Base-by-base conservation (phyloP, 768 basidiomycete species). In the Amanita polypyramis region DNA sequence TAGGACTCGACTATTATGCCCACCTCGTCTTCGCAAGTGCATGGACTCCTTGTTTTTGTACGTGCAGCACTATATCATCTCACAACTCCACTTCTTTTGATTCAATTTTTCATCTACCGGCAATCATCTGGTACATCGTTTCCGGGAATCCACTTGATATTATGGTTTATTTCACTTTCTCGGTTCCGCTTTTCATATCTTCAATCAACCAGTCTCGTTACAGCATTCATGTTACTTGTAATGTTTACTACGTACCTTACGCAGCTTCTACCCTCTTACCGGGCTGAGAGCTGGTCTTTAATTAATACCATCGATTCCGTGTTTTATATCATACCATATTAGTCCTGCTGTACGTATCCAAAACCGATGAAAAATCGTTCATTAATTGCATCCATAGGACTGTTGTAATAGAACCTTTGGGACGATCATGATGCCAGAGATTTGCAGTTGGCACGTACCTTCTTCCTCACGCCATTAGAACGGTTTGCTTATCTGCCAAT, bases 1-100 rank as follows among this genome's bases (percentile, higher is more conserved):
- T 60, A 65, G 56, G 68, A 56, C 52, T 17, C 4, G 23, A 11
- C 11, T 12, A 25, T 19, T 29, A 33, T 29, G 20, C 19, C 25
- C 14, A 12, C 27, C 37, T 27, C 25, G 25, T 27, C 15, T 15
- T 35, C 19, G 17, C 20, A 5, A 14, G 9, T 36, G 35, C 44
- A 25, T 45, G 40, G n/a, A 42, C 52, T n/a, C 35, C 25, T 37
- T 42, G 21, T 41, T 33, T 25, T 45, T 38, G 43, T 50, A 51
- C 51, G 23, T 32, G 50, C 50, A 51, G 37, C 29, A 48, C 30
- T 25, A 44, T 29, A 33, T 17, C 47, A 48, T 48, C 40, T 40
- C 38, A 29, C 37, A 33, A 15, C 20, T 12, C 34, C 11, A 23
- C n/a, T 27, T 20, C 29, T 36, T 33, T 42, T 15, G 20, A 40